Conservation (phyloP, 1,284 basidiomycete species). For the Naganishia albida region DNA sequence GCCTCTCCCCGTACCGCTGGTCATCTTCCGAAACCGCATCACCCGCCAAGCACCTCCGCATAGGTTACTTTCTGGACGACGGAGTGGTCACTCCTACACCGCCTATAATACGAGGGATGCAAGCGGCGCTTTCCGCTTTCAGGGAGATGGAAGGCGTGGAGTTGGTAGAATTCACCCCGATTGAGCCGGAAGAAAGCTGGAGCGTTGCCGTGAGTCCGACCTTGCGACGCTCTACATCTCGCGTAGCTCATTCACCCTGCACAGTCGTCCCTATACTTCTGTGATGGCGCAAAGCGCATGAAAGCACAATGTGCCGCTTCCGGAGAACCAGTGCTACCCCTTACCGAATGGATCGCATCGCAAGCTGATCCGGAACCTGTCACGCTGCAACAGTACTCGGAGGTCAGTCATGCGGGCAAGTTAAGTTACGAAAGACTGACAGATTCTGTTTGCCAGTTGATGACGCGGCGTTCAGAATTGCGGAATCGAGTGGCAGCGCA, state of each 20-base stretch:
- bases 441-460: slow-evolving; percentile 35
- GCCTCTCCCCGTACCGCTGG: slow-evolving; percentile 15
- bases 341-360: slow-evolving; percentile 45
- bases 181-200: slow-evolving; percentile 40
- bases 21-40: not conserved
- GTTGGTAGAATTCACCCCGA: slow-evolving; percentile 41
- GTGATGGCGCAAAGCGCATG: slow-evolving; percentile 45
- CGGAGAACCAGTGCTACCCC: slow-evolving; percentile 44
- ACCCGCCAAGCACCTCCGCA: slow-evolving; percentile 34
- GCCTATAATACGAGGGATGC: slow-evolving; percentile 50
- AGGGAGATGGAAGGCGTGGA: slow-evolving; percentile 38
- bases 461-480: slow-evolving; percentile 42
- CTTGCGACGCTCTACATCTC: not conserved
- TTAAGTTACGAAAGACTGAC: not conserved
- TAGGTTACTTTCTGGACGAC: slow-evolving; percentile 54
- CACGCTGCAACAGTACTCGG: slow-evolving; percentile 38
- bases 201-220: slow-evolving; percentile 39
- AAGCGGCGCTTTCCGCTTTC: slow-evolving; percentile 41
- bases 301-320: slow-evolving; percentile 34
- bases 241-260: not conserved
- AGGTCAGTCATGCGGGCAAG: slow-evolving; percentile 35
- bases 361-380: slow-evolving; percentile 35
- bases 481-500: slow-evolving; percentile 39
- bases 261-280: slow-evolving; percentile 44
- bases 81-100: slow-evolving; percentile 50